These are phyloP conservation scores for Lactarius pseudohatsudake DNA, from an alignment of 768 basidiomycete species.

Conservation along the genomic window DNA sequence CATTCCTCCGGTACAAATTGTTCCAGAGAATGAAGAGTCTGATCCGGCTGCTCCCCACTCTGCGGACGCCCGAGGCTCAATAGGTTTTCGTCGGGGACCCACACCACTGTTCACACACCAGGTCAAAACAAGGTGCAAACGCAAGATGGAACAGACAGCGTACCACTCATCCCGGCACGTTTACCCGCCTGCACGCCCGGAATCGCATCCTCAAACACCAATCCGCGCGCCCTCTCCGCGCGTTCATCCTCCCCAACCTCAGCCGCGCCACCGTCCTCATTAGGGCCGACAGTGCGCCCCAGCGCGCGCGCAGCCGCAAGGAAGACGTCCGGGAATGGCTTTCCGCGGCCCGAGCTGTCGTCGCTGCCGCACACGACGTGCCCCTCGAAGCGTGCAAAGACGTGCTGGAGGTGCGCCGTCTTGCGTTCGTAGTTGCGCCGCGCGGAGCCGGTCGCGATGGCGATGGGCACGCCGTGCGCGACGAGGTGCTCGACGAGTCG, in stretches of 20 bases:
- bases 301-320: slow-evolving; percentile 64
- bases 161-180: slow-evolving; percentile 84
- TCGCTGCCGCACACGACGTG: slow-evolving; percentile 73
- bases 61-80: slow-evolving; percentile 48
- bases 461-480: slow-evolving; percentile 68
- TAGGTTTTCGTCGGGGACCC: slow-evolving; percentile 79
- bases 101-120: slow-evolving; percentile 56
- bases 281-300: slow-evolving; percentile 57
- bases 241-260: slow-evolving; percentile 38
- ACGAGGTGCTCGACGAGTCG: slow-evolving; percentile 72
- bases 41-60: slow-evolving; percentile 50
- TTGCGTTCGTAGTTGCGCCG: slow-evolving; percentile 68
- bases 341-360: slow-evolving; percentile 48
- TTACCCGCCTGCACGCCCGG: slow-evolving; percentile 79
- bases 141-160: slow-evolving; percentile 26
- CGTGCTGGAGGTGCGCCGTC: slow-evolving; percentile 55
- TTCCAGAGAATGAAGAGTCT: slow-evolving; percentile 59
- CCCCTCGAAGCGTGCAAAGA: slow-evolving; percentile 62
- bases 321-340: slow-evolving; percentile 83
- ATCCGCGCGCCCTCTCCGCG: slow-evolving; percentile 55
- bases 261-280: slow-evolving; percentile 38
- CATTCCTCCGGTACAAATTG: slow-evolving; percentile 80
- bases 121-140: neutral
- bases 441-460: slow-evolving; percentile 75
- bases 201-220: slow-evolving; percentile 83